phyloP scores from a whole-genome alignment of 2,329 filamentous ascomycete species.

The Domatiomyces globalis region DNA sequence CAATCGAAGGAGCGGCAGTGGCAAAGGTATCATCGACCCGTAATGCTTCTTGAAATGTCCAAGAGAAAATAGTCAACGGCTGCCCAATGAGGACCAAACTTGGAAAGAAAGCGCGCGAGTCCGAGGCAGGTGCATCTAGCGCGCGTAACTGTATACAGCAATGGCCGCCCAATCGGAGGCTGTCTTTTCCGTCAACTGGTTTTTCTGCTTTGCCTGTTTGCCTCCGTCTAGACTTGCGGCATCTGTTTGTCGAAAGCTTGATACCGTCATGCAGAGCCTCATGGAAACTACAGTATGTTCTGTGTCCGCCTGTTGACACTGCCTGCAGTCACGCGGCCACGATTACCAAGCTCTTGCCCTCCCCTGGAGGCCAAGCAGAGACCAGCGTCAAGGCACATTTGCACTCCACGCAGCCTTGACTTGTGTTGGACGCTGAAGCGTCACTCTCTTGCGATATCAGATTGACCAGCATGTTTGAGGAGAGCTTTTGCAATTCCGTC shows the following conservation, averaged over 20 bases:
- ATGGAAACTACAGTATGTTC: not conserved
- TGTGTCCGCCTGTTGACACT: not conserved
- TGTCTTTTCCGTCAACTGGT: not conserved
- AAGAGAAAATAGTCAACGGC: not conserved
- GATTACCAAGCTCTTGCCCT: not conserved
- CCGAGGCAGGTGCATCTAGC: not conserved
- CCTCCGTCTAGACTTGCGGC: not conserved
- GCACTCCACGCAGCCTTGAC: conserved; percentile 11
- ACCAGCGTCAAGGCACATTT: conserved; percentile 12
- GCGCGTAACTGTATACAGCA: not conserved
- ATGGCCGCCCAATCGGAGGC: not conserved
- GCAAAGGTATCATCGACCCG: not conserved
- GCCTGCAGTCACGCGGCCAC: not conserved
- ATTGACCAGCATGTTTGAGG: conserved; percentile 34
- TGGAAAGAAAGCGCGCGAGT: not conserved
- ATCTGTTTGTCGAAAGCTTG: not conserved
- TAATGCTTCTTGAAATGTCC: not conserved
- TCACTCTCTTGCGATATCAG: conserved; percentile 27
- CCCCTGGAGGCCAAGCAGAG: conserved; percentile 4
- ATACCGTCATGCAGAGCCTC: not conserved
- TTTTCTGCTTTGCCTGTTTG: not conserved
- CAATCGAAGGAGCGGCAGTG: not conserved
- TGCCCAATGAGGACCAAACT: not conserved
- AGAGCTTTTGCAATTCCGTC: conserved; percentile 26
- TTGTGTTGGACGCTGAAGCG: conserved; percentile 9